Conservation (phyloP, 2,329 filamentous ascomycete species). For the Sphaerulina vaccinii region DNA sequence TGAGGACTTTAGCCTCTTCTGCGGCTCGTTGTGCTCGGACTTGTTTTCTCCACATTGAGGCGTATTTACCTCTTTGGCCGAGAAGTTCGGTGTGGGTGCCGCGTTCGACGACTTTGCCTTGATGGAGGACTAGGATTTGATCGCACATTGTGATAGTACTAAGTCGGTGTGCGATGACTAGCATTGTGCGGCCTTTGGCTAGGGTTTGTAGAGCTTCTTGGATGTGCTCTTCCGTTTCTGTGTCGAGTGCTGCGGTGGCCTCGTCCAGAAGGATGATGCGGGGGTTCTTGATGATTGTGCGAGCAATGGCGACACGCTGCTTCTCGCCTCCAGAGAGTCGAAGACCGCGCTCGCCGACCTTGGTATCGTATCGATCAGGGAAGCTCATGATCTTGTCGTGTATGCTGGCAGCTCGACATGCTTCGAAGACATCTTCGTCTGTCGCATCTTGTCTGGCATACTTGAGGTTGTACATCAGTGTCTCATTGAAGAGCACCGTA, state of each 20-base stretch:
- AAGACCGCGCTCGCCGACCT: constrained; percentile 85
- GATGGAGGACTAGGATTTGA: constrained; percentile 56
- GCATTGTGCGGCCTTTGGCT: constrained; percentile 80
- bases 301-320: constrained; percentile 88
- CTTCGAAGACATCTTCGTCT: constrained; percentile 76
- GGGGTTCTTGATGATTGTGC: constrained; percentile 88
- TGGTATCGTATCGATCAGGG: constrained; percentile 83
- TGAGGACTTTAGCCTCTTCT: constrained; percentile 50
- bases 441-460: constrained; percentile 81
- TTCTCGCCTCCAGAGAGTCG: constrained; percentile 88
- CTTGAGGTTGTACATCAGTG: constrained; percentile 89
- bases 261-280: constrained; percentile 91
- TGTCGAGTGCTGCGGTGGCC: constrained; percentile 86
- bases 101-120: constrained; percentile 52
- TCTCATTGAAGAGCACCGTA: constrained; percentile 91
- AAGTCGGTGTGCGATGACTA: constrained; percentile 81
- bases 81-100: constrained; percentile 54
- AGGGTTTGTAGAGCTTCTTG: constrained; percentile 81
- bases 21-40: constrained; percentile 51
- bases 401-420: constrained; percentile 83
- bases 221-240: constrained; percentile 89
- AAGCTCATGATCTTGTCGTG: constrained; percentile 89
- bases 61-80: constrained; percentile 47
- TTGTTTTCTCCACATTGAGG: constrained; percentile 55
- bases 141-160: constrained; percentile 57